phyloP scores from a whole-genome alignment of 1,284 basidiomycete species.

The Apiotrichum porosum region DNA sequence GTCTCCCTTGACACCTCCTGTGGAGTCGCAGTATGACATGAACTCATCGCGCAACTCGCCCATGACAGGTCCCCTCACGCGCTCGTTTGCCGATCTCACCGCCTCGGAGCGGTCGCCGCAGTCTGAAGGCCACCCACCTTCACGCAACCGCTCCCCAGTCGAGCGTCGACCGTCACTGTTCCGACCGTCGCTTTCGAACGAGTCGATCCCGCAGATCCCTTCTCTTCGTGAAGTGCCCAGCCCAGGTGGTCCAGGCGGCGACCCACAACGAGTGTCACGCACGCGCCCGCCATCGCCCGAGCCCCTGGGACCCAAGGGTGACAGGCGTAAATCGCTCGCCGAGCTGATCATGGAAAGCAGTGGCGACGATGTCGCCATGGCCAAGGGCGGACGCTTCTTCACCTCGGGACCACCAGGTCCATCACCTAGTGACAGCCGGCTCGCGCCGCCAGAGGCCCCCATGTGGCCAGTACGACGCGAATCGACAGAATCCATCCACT shows the following conservation, averaged over 20 bases:
- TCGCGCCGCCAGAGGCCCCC: background rate
- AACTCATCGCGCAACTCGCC: conserved; percentile 28
- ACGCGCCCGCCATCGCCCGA: conserved; percentile 30
- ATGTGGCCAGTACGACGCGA: conserved; percentile 24
- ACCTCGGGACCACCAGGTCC: background rate
- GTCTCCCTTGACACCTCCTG: conserved; percentile 11
- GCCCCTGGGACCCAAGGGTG: conserved; percentile 9
- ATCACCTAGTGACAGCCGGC: background rate
- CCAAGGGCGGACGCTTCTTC: conserved; percentile 9
- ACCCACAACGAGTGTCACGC: conserved; percentile 6
- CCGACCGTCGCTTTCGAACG: conserved; percentile 10
- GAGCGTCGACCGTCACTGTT: conserved; percentile 22
- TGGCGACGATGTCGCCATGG: conserved; percentile 35
- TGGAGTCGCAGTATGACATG: conserved; percentile 12
- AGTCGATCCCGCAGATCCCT: conserved; percentile 8
- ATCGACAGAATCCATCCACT: conserved; percentile 25
- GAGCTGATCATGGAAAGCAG: conserved; percentile 39
- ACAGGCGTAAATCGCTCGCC: conserved; percentile 31
- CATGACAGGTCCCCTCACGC: conserved; percentile 33
- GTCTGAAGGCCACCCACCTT: conserved; percentile 9
- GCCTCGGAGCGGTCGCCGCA: conserved; percentile 18
- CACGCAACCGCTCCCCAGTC: conserved; percentile 4
- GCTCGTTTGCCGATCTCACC: conserved; percentile 38
- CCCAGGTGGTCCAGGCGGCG: background rate
- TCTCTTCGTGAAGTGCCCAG: background rate